Evolutionary conservation across 139 green algal species (phyloP).

Genomic region (Chlorella vulgaris): DNA sequence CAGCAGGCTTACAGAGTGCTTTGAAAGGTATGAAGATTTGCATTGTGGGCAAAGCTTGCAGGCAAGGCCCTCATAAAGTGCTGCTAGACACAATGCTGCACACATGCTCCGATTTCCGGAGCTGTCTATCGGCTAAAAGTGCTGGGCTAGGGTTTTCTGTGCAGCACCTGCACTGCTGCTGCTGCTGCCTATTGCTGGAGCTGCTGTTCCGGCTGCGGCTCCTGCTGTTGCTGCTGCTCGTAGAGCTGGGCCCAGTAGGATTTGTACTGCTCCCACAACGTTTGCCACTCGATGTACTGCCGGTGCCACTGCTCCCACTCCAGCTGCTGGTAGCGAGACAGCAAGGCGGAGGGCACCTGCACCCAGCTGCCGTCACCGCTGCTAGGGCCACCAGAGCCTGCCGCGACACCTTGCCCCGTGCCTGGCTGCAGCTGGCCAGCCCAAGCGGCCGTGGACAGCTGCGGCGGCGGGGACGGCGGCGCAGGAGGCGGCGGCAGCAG

Average conservation of each 20-base stretch:
- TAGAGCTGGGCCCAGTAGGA: slow-evolving; percentile 12
- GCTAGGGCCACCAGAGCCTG: not conserved
- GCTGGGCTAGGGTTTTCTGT: not conserved
- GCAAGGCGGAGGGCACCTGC: slow-evolving; percentile 5
- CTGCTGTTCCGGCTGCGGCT: slow-evolving; percentile 9
- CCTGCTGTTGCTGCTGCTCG: slow-evolving; percentile 15
- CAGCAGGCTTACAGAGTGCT: too few species aligned
- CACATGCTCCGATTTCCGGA: not conserved
- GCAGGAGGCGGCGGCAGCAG: slow-evolving; percentile 17
- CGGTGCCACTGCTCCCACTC: slow-evolving; percentile 41
- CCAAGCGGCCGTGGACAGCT: slow-evolving; percentile 20
- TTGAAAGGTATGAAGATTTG: too few species aligned
- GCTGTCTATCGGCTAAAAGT: not conserved
- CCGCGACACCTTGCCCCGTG: not conserved
- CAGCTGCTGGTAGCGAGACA: slow-evolving; percentile 37
- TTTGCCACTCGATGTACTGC: slow-evolving; percentile 23
- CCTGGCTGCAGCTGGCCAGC: not conserved
- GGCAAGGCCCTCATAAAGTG: not conserved
- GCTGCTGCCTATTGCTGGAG: not conserved
- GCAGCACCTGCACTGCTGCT: not conserved
- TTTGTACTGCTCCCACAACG: slow-evolving; percentile 40
- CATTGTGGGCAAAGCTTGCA: not conserved
- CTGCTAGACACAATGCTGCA: not conserved
- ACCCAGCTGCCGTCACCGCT: slow-evolving; percentile 13
- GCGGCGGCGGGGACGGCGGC: slow-evolving; percentile 8